These are phyloP conservation scores for Phaffia australis DNA, from an alignment of 768 basidiomycete species.

Conservation along the genomic window DNA sequence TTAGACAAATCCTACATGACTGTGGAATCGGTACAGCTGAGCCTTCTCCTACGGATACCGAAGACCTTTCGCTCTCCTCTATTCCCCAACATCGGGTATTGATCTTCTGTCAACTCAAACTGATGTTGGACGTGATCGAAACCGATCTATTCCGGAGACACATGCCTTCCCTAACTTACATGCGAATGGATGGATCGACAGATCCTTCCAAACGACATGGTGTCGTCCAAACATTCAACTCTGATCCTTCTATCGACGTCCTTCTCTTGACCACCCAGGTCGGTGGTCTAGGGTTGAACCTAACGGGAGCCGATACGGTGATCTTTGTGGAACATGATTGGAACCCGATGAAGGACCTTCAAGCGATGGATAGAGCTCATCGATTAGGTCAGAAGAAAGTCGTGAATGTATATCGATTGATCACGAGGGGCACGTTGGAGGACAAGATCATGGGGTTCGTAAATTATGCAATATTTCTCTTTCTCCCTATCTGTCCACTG, in stretches of 20 bases:
- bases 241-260: conserved; percentile 94
- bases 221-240: conserved; percentile 94
- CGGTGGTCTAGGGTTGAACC: conserved; percentile 85
- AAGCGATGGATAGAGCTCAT: conserved; percentile 98
- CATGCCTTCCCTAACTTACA: conserved; percentile 95
- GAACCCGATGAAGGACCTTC: conserved; percentile 99
- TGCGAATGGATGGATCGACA: conserved; percentile 89
- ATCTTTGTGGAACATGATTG: conserved; percentile 99
- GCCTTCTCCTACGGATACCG: conserved; percentile 46
- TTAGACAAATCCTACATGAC: conserved; percentile 81
- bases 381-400: conserved; percentile 98
- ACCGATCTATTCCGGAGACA: conserved; percentile 76
- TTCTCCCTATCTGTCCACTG: background rate
- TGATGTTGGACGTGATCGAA: conserved; percentile 97
- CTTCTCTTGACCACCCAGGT: conserved; percentile 92
- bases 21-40: conserved; percentile 68
- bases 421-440: conserved; percentile 92
- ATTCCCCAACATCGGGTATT: conserved; percentile 96
- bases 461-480: background rate
- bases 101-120: conserved; percentile 98
- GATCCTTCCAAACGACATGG: conserved; percentile 91
- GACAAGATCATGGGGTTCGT: conserved; percentile 99
- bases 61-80: conserved; percentile 28
- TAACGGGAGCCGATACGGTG: conserved; percentile 97
- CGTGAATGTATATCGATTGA: conserved; percentile 93